Evolutionary conservation across 1,284 basidiomycete species (phyloP).

Genomic region (Takashimella tepidaria): DNA sequence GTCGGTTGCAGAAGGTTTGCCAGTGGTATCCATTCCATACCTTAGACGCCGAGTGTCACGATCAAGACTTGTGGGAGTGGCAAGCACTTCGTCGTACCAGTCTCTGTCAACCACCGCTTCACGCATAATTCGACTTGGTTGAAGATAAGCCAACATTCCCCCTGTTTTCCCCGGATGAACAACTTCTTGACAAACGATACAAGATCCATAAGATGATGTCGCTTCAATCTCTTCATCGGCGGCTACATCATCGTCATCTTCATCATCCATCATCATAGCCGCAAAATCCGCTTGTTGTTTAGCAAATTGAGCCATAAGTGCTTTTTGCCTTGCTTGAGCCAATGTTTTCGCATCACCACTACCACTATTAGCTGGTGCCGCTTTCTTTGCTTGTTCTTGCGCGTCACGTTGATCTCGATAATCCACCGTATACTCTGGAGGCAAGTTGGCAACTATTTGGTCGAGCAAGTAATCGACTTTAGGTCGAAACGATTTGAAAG

Average conservation of each 20-base stretch:
- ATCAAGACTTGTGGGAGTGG: slow-evolving; percentile 64
- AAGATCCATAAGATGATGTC: slow-evolving; percentile 68
- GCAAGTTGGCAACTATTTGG: slow-evolving; percentile 54
- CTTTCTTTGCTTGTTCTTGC: slow-evolving; percentile 52
- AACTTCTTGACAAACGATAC: slow-evolving; percentile 97
- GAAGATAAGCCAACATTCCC: slow-evolving; percentile 82
- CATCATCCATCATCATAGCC: slow-evolving; percentile 39
- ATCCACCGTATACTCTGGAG: slow-evolving; percentile 51
- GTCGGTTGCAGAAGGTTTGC: slow-evolving; percentile 47
- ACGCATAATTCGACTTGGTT: slow-evolving; percentile 82
- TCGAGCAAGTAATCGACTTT: slow-evolving; percentile 70
- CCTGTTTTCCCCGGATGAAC: slow-evolving; percentile 70
- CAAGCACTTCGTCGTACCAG: slow-evolving; percentile 70
- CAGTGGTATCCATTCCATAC: slow-evolving; percentile 28
- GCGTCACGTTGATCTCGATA: slow-evolving; percentile 45
- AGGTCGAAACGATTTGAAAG: slow-evolving; percentile 64
- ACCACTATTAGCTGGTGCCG: slow-evolving; percentile 57
- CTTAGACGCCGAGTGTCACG: slow-evolving; percentile 43
- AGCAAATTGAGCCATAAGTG: slow-evolving; percentile 89
- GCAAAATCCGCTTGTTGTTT: slow-evolving; percentile 77
- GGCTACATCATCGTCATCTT: slow-evolving; percentile 57
- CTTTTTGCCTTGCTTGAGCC: slow-evolving; percentile 59
- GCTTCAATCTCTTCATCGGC: slow-evolving; percentile 53
- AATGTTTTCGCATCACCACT: slow-evolving; percentile 23
- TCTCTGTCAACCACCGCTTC: slow-evolving; percentile 64